Base-by-base conservation (phyloP, 208 protist species). In the Kentomonas sorsogonicus region DNA sequence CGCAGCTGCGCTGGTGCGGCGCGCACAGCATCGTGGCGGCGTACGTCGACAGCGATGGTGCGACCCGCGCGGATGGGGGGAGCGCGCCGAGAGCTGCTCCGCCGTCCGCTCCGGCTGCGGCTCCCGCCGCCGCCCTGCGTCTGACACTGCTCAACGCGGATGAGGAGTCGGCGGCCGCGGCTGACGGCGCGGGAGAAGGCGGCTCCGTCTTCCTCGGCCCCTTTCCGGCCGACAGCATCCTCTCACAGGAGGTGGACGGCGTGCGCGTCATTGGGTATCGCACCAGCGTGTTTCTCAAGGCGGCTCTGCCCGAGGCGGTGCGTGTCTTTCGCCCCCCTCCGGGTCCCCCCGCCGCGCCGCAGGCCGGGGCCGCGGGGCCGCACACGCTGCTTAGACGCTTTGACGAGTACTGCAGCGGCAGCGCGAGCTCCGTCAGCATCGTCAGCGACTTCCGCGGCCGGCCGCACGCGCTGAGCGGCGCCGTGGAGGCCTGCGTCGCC, bases 401-500 rank as follows among this genome's bases (percentile, higher is more conserved):
- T 60, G 85, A 93, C 51, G 79, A 89, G 41, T 93, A 86, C 63
- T 77, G 89, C 66, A 75, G 69, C 9, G 85, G 85, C 16, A 79
- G 82, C 50, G 69, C 85, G 23, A 68, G 52, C 23, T 77, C 85
- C 10, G 79, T 89, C 39, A 70, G 69, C 16, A 84, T 89, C 71
- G 50, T 93, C 48, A 76, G 70, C n/a, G 68, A 82, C 43, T 51
- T 93, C 20, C 78, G 87, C 66, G 57, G 56, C n/a, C 60, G 75
- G 26, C 27, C 50, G 6, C 46, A 63, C 40, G 65, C 45, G 33
- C 71, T 98, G 31, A 59, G 55, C 20, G 57, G 79, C 27, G 94
- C 94, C 4, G 87, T 98, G 0, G 68, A 83, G 29, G 74, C 83
- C 33, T 98, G 96, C 72, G 79, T 98, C 25, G 61, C 62, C 7